Conservation (phyloP, 2,329 filamentous ascomycete genomes). For the Trichothecium sympodiale region DNA sequence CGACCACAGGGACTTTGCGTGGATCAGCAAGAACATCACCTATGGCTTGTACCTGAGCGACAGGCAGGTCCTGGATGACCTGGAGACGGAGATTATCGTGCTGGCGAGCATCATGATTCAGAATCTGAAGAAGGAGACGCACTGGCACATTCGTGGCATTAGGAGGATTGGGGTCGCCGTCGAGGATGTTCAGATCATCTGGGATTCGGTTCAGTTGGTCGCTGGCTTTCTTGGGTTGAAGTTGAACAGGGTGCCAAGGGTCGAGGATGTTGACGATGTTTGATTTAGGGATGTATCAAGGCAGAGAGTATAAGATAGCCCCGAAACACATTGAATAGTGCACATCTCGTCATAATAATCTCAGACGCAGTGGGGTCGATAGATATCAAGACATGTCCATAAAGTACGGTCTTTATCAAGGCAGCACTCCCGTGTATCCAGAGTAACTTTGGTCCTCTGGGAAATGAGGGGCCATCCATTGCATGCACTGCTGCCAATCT, state of each 20-base stretch:
- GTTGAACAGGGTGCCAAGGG: constrained; percentile 14
- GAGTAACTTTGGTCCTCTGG: no score
- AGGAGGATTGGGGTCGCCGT: constrained; percentile 15
- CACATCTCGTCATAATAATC: no score
- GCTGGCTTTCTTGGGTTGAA: constrained; percentile 13
- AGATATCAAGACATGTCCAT: no score
- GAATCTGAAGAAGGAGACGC: constrained; percentile 38
- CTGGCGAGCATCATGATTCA: constrained; percentile 46
- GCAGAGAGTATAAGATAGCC: no score
- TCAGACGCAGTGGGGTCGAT: no score
- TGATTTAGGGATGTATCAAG: constrained; percentile 3
- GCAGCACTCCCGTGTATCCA: no score
- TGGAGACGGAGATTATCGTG: constrained; percentile 44
- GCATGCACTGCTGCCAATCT: no score
- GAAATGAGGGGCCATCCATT: no score
- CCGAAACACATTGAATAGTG: no score
- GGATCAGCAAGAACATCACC: constrained; percentile 42
- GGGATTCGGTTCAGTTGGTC: constrained; percentile 13
- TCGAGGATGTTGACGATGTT: constrained; percentile 18
- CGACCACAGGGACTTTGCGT: constrained; percentile 29
- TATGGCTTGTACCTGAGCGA: constrained; percentile 49
- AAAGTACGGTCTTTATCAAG: no score
- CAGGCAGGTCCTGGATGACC: constrained; percentile 38
- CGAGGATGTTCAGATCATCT: constrained; percentile 14
- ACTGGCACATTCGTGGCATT: constrained; percentile 35